Conservation (phyloP, 2,329 filamentous ascomycete genomes). For the Aspergillus fructus region DNA sequence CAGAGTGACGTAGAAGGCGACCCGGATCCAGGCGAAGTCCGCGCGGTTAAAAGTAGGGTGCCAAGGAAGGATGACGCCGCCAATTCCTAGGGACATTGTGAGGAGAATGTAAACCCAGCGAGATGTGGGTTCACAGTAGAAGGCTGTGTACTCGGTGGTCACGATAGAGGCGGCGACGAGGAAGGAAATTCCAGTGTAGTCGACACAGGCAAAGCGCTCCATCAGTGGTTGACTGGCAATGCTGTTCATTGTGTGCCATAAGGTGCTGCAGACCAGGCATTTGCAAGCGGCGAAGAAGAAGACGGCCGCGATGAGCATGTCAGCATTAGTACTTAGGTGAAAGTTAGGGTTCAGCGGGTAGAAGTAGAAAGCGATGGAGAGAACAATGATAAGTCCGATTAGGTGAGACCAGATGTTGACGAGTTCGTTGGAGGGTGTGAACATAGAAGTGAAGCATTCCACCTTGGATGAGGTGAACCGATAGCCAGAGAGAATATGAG, state of each 20-base stretch:
- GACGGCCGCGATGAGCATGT: conserved; percentile 85
- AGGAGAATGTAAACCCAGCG: conserved; percentile 82
- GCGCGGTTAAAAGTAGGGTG: conserved; percentile 89
- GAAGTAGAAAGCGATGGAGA: conserved; percentile 90
- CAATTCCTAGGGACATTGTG: conserved; percentile 77
- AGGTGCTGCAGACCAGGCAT: conserved; percentile 88
- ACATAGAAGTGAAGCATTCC: conserved; percentile 81
- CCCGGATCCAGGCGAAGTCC: conserved; percentile 90
- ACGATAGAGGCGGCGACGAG: conserved; percentile 93
- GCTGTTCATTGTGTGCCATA: conserved; percentile 99
- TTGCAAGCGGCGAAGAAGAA: conserved; percentile 97
- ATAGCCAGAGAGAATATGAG: conserved; percentile 87
- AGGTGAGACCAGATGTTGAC: conserved; percentile 98
- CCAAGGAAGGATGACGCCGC: conserved; percentile 91
- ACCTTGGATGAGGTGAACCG: conserved; percentile 90
- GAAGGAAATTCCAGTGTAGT: conserved; percentile 96
- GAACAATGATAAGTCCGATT: conserved; percentile 81
- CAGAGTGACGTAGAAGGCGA: conserved; percentile 86
- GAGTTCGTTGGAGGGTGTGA: conserved; percentile 84
- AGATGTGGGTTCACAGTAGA: conserved; percentile 91
- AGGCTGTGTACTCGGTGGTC: conserved; percentile 97
- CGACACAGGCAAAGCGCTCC: conserved; percentile 94
- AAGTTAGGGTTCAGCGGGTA: conserved; percentile 90
- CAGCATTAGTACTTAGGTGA: conserved; percentile 77
- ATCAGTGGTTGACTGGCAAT: conserved; percentile 87